These are phyloP conservation scores for Solanum appendiculatum DNA, from an alignment of 257 asterid species.

Conservation along the genomic window DNA sequence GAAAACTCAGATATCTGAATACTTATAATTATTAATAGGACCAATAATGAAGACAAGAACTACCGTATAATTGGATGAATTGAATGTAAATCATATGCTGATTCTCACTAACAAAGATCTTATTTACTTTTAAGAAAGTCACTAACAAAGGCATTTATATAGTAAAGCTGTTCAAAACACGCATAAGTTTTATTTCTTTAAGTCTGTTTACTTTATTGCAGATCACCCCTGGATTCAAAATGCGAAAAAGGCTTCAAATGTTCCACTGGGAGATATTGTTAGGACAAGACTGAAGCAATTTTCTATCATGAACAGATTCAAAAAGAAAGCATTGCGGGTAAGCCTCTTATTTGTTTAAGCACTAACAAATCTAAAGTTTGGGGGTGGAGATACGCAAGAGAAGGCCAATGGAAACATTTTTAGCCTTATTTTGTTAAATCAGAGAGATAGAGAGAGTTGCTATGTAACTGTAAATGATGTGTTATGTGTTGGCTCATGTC, in stretches of 20 bases:
- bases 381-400: neutral
- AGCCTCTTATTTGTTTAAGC: slow-evolving; percentile 11
- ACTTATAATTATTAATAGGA: neutral
- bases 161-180: neutral
- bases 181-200: neutral
- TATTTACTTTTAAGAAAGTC: neutral
- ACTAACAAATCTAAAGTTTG: neutral
- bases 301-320: slow-evolving; percentile 78
- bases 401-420: neutral
- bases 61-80: neutral
- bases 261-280: slow-evolving; percentile 84
- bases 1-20: neutral
- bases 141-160: neutral
- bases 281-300: slow-evolving; percentile 82
- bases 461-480: neutral
- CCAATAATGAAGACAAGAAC: neutral
- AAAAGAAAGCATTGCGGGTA: slow-evolving; percentile 90
- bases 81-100: neutral
- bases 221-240: slow-evolving; percentile 94
- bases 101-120: neutral
- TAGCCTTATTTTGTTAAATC: neutral
- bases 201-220: slow-evolving; percentile 16
- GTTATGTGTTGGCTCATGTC: neutral
- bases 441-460: neutral
- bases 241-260: slow-evolving; percentile 81